Evolutionary conservation across 1,284 basidiomycete genomes (phyloP).

Genomic region (Malassezia globosa): DNA sequence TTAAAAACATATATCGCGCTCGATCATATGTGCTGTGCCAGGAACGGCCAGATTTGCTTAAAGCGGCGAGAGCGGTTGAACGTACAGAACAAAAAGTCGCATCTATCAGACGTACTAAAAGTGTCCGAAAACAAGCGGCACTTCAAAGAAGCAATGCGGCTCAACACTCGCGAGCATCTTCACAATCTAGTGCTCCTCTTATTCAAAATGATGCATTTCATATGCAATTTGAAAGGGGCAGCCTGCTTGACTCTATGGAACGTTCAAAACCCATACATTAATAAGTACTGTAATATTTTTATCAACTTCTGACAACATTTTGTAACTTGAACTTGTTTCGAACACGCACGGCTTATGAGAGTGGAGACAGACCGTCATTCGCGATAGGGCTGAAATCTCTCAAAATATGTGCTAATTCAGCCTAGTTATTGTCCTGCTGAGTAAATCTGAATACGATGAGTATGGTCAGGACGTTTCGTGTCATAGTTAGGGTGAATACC

Average conservation of each 20-base stretch:
- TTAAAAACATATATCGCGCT: slow-evolving; percentile 33
- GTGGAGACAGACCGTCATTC: too few species aligned
- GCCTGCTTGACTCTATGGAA: slow-evolving; percentile 6
- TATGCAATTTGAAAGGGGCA: slow-evolving; percentile 13
- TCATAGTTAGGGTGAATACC: too few species aligned
- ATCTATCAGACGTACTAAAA: neutral
- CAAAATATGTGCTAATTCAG: too few species aligned
- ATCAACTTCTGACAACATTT: too few species aligned
- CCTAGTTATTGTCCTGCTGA: too few species aligned
- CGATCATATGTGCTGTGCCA: slow-evolving; percentile 41
- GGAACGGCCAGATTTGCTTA: slow-evolving; percentile 37
- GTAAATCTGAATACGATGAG: too few species aligned
- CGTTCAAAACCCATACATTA: too few species aligned
- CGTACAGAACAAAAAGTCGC: neutral
- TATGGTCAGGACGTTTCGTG: too few species aligned
- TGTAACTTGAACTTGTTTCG: too few species aligned
- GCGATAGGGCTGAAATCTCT: too few species aligned
- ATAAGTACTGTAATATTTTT: too few species aligned
- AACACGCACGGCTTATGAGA: too few species aligned
- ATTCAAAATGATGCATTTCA: slow-evolving; percentile 1
- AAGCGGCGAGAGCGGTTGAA: neutral
- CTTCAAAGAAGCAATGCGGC: neutral
- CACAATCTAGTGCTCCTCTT: neutral
- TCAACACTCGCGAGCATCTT: neutral
- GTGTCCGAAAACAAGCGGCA: neutral